A percentile compares a stretch with the other conserved stretches of the same genome.
phyloP scores from a whole-genome alignment of 2,329 filamentous ascomycete genomes.

The Fusarium piperis region DNA sequence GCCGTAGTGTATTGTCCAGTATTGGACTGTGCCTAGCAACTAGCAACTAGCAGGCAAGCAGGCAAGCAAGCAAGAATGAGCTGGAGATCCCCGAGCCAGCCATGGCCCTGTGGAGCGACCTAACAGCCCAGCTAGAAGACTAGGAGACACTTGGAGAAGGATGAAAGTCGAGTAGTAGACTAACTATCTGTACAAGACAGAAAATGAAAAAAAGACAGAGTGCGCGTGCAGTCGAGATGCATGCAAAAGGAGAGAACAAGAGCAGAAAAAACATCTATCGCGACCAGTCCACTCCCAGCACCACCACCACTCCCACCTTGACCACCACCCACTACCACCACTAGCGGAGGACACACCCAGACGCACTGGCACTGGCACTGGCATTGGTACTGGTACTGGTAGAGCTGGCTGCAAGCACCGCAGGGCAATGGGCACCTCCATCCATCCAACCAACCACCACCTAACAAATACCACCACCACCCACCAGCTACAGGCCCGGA shows the following conservation, averaged over 20 bases:
- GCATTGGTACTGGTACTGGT: slow-evolving; percentile 5
- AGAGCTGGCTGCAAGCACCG: slow-evolving; percentile 12
- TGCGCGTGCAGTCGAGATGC: not conserved
- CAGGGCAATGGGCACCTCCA: not conserved
- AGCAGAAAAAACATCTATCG: not conserved
- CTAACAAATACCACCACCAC: slow-evolving; percentile 16
- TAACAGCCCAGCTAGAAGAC: slow-evolving; percentile 1
- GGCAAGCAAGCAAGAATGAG: not conserved
- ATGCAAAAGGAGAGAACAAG: not conserved
- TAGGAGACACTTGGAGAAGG: slow-evolving; percentile 4
- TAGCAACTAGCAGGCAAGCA: not conserved
- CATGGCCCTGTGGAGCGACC: not conserved
- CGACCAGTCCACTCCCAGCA: slow-evolving; percentile 13
- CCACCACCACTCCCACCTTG: not conserved
- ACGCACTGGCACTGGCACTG: slow-evolving; percentile 5
- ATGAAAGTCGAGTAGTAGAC: not conserved
- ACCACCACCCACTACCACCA: not conserved
- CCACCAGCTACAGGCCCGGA: slow-evolving; percentile 29
- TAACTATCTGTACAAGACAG: not conserved
- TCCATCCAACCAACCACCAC: slow-evolving; percentile 5
- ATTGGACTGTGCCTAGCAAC: not conserved
- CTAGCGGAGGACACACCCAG: slow-evolving; percentile 27
- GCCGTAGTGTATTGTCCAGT: not conserved
- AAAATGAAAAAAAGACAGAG: not conserved
- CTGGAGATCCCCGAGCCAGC: not conserved